phyloP scores from a whole-genome alignment of 139 green algal genomes.

The Haematococcus sp. region DNA sequence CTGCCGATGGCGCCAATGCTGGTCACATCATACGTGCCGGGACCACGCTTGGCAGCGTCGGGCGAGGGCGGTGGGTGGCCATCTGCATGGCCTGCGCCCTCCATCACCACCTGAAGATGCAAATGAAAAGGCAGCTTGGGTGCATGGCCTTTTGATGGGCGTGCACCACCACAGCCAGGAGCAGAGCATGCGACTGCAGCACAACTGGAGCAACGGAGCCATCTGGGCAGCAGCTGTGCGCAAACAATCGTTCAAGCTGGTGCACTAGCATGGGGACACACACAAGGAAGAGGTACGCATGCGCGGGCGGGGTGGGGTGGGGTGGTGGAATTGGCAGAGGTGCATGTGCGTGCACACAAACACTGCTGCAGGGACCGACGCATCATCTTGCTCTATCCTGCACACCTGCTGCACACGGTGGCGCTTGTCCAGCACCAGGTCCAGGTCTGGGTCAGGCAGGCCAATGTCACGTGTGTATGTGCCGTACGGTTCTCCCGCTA shows the following conservation, averaged over 20 bases:
- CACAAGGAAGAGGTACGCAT: no score
- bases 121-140: no score
- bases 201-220: no score
- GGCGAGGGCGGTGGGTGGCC: not conserved
- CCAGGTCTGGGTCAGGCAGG: conserved; percentile 28
- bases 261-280: no score
- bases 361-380: not conserved
- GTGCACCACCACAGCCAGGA: no score
- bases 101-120: conserved; percentile 1
- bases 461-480: conserved; percentile 19
- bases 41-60: conserved; percentile 3
- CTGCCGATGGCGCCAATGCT: not conserved
- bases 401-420: conserved; percentile 14
- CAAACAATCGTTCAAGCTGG: no score
- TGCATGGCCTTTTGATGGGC: no score
- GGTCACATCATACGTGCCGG: not conserved
- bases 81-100: not conserved
- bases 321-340: no score
- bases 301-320: no score
- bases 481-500: not conserved
- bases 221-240: no score
- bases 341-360: not conserved
- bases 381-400: not conserved
- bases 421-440: not conserved
- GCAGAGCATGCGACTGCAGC: no score